phyloP scores from a whole-genome alignment of 202 grass and related monocot genomes.

The Miscanthus sacchariflorus region DNA sequence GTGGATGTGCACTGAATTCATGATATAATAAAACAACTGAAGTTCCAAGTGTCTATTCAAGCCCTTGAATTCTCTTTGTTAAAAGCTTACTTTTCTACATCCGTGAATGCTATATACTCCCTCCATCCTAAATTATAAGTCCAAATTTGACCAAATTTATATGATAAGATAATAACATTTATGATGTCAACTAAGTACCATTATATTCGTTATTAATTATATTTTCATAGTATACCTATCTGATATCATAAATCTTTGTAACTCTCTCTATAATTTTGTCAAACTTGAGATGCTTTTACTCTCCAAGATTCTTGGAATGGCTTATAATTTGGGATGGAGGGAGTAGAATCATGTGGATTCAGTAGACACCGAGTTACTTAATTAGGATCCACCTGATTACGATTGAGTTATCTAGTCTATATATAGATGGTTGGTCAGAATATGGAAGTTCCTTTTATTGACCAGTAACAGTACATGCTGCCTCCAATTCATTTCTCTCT shows the following conservation, averaged over 20 bases:
- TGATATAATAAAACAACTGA: background rate
- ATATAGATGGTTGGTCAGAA: background rate
- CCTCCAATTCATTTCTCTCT: background rate
- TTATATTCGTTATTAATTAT: too few species aligned
- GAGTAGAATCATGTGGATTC: background rate
- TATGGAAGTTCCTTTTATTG: background rate
- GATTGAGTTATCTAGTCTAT: background rate
- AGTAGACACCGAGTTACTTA: background rate
- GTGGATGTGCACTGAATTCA: background rate
- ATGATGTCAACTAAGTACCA: too few species aligned
- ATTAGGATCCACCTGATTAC: background rate
- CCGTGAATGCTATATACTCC: background rate
- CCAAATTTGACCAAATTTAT: too few species aligned
- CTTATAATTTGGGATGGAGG: too few species aligned
- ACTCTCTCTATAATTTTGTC: too few species aligned
- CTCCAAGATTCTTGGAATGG: too few species aligned
- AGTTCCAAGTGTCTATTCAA: background rate
- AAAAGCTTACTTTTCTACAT: constrained; percentile 14
- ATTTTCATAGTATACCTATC: too few species aligned
- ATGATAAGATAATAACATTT: too few species aligned
- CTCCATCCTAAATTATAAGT: too few species aligned
- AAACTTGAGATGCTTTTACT: too few species aligned
- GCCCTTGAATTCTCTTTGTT: constrained; percentile 18
- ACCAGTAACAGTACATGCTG: background rate
- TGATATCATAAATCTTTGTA: too few species aligned